A percentile compares a stretch with the other conserved stretches of the same genome.
phyloP scores from a whole-genome alignment of 768 basidiomycete genomes.

The Leccinum pellstonianum region DNA sequence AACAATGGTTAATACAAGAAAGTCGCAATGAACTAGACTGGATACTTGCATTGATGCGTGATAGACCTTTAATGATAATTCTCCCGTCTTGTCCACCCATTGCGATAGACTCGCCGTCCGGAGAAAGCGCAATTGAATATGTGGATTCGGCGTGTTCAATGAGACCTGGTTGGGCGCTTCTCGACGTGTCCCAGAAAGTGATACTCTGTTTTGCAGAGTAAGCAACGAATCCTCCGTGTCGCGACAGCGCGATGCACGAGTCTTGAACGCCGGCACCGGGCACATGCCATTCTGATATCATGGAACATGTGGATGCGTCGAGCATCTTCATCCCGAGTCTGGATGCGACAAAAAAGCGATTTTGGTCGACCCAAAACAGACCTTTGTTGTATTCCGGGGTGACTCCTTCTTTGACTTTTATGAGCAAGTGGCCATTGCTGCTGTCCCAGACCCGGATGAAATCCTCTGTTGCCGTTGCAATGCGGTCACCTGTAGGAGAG shows the following conservation, averaged over 20 bases:
- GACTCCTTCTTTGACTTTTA: neutral
- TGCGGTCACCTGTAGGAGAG: neutral
- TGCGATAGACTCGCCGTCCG: neutral
- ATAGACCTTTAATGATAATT: neutral
- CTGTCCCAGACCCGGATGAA: neutral
- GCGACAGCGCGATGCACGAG: neutral
- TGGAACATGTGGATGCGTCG: neutral
- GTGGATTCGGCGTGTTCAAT: neutral
- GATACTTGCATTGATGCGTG: neutral
- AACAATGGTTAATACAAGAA: neutral
- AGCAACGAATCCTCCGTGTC: neutral
- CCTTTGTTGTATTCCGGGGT: slow-evolving; percentile 18
- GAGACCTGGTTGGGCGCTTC: neutral
- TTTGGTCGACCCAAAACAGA: slow-evolving; percentile 35
- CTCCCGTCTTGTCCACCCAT: neutral
- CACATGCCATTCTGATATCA: neutral
- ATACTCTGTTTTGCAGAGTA: neutral
- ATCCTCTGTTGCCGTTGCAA: neutral
- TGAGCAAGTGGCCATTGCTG: neutral
- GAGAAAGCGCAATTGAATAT: neutral
- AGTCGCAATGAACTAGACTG: neutral
- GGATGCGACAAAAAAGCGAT: neutral
- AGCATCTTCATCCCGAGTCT: neutral
- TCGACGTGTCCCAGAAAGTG: neutral
- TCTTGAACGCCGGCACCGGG: no score